These are phyloP conservation scores for Solanum acaule DNA, from an alignment of 257 asterid genomes.

Conservation along the genomic window DNA sequence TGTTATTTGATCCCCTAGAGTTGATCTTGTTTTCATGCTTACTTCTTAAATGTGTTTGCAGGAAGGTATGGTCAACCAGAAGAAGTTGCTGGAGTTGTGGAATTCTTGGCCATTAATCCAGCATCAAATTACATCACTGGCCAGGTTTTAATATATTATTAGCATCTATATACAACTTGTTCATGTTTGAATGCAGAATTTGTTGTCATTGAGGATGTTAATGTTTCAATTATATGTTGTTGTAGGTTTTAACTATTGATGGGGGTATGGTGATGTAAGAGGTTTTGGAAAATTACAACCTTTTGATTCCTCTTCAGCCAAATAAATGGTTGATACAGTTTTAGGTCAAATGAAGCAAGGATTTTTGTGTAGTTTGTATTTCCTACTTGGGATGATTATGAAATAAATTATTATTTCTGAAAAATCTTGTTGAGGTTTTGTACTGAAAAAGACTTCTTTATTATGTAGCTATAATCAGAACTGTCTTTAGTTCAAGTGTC, in stretches of 20 bases:
- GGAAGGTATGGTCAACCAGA: constrained; percentile 45
- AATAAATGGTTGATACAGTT: background rate
- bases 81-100: constrained; percentile 40
- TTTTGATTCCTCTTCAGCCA: background rate
- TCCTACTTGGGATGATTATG: background rate
- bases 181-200: background rate
- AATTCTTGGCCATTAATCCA: constrained; percentile 30
- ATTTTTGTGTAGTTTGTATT: background rate
- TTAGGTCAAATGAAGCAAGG: background rate
- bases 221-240: background rate
- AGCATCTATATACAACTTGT: background rate
- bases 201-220: background rate
- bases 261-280: constrained; percentile 96
- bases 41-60: background rate
- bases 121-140: constrained; percentile 87
- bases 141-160: constrained; percentile 40
- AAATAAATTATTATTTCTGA: background rate
- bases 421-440: background rate
- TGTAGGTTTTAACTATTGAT: constrained; percentile 77
- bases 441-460: background rate
- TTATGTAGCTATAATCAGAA: background rate
- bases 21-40: background rate
- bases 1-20: background rate
- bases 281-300: background rate
- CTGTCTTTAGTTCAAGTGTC: background rate